Base-by-base conservation (phyloP, 2,329 filamentous ascomycete genomes). In the Pleochaeta shiraiana region DNA sequence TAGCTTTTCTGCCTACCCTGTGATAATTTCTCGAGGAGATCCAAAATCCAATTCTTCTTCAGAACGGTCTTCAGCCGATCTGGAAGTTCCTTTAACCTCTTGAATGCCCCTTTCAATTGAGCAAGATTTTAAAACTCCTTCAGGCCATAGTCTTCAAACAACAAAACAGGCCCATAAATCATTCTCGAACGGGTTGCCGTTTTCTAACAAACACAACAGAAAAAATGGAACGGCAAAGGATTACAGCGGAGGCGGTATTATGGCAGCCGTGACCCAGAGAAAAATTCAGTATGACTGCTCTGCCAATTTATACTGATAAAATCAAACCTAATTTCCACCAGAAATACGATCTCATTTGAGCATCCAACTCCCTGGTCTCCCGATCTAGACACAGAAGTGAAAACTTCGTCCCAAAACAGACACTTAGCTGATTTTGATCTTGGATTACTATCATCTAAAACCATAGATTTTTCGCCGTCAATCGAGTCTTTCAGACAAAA, bases 401-500 rank as follows among this genome's bases (percentile, higher is more conserved):
- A 37, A 19, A 11, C 16, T 21, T 39, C 33, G 3, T 39, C 16
- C 26, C n/a, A 7, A 28, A 24, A 39, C 37, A 4, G 21, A 19
- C 19, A 61, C 6, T 21, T 19, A 31, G 14, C 61, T 21, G 16
- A 11, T n/a, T 47, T 50, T n/a, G 21, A 16, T 16, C 12, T n/a
- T 47, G 61, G 33, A 9, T 19, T 69, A 24, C 65, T 73, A 62
- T 71, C 72, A 26, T 70, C 71, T 31, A 67, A 70, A 33, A 67
- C 69, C 26, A 66, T 71, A 62, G 65, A 68, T 37, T 65, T 66
- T 45, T 68, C 69, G 21, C 61, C 70, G 19, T 71, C 72, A 63
- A 71, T 69, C 39, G 33, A 39, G 7, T 72, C 72, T 47, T 71
- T 72, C 68, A 76, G 78, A 73, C 78, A 77, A 76, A 75, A 76